Conservation (phyloP, 306 rosid genomes). For the Vigna angularis region DNA sequence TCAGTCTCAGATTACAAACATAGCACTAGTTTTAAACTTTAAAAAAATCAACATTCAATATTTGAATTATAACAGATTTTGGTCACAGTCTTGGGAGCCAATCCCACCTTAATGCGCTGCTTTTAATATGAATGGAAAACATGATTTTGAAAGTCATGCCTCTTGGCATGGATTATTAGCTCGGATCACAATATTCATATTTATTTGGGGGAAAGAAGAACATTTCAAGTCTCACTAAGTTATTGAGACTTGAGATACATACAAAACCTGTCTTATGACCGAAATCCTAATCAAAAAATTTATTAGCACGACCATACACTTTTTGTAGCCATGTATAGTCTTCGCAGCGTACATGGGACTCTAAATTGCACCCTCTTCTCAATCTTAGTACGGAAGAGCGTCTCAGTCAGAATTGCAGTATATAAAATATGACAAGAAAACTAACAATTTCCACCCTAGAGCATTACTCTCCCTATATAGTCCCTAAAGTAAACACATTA, state of each 20-base stretch:
- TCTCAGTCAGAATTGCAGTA: neutral
- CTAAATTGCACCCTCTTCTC: slow-evolving; percentile 11
- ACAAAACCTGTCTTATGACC: slow-evolving; percentile 5
- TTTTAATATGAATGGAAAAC: neutral
- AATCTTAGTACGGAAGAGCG: slow-evolving; percentile 11
- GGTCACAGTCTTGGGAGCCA: slow-evolving; percentile 12
- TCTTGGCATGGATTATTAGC: neutral
- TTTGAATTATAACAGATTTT: neutral
- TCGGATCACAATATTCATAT: neutral
- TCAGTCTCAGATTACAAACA: slow-evolving; percentile 11
- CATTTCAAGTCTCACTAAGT: neutral
- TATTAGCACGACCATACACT: slow-evolving; percentile 29
- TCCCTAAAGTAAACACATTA: too few relatives aligned
- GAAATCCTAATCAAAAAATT: slow-evolving; percentile 12
- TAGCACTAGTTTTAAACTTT: slow-evolving; percentile 11
- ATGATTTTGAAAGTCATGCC: neutral
- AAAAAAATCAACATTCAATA: slow-evolving; percentile 1
- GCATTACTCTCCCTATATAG: too few relatives aligned
- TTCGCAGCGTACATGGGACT: neutral
- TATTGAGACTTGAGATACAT: neutral
- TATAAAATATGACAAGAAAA: neutral
- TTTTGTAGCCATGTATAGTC: neutral
- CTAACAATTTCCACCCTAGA: too few relatives aligned
- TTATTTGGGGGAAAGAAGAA: neutral
- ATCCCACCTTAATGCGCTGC: slow-evolving; percentile 6